Conservation (phyloP, 371 early-diverging fungal genomes). For the Rhizopus arrhizus region DNA sequence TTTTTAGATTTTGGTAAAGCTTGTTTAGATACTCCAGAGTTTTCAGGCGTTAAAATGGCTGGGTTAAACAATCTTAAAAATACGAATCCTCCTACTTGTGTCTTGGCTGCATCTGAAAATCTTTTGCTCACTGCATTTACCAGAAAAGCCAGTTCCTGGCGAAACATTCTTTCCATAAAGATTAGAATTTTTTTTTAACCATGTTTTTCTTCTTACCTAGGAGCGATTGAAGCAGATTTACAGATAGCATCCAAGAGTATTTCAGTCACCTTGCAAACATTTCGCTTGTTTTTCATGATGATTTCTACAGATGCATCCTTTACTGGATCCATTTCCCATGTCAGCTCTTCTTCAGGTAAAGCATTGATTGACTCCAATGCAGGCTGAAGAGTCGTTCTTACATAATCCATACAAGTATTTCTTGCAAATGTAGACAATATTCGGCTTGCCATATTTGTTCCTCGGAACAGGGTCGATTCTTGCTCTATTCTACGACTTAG, state of each 20-base stretch:
- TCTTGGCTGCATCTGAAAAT: constrained; percentile 81
- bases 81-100: constrained; percentile 89
- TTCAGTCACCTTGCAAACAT: constrained; percentile 74
- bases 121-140: constrained; percentile 70
- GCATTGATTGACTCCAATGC: constrained; percentile 57
- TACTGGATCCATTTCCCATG: constrained; percentile 82
- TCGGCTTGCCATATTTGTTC: constrained; percentile 85
- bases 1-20: constrained; percentile 56
- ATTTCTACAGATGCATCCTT: constrained; percentile 64
- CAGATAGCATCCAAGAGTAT: constrained; percentile 78
- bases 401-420: constrained; percentile 72
- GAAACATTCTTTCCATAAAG: constrained; percentile 45
- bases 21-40: constrained; percentile 48
- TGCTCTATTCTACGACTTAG: constrained; percentile 44
- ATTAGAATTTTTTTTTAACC: constrained; percentile 3
- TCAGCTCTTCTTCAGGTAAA: constrained; percentile 33
- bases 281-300: constrained; percentile 65
- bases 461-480: constrained; percentile 84
- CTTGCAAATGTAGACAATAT: constrained; percentile 80
- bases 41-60: constrained; percentile 85
- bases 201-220: constrained; percentile 30
- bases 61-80: constrained; percentile 92
- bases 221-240: constrained; percentile 67
- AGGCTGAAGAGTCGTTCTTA: constrained; percentile 78
- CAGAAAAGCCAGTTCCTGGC: constrained; percentile 75